These are phyloP conservation scores for Dipteronia sinensis DNA, from an alignment of 345 rosid species.

Conservation along the genomic window DNA sequence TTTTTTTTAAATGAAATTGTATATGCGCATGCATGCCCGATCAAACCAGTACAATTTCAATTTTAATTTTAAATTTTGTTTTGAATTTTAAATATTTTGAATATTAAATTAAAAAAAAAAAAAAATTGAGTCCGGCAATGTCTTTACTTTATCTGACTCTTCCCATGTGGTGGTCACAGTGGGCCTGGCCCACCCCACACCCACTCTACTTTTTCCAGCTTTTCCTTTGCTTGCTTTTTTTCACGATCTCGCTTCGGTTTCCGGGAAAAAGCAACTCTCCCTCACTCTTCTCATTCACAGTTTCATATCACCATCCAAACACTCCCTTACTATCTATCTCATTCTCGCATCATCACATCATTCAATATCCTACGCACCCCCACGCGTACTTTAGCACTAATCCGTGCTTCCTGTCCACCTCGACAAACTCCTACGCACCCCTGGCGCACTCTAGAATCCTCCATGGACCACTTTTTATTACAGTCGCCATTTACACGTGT, in stretches of 20 bases:
- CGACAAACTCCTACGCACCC: conserved; percentile 26
- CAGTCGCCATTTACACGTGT: conserved; percentile 51
- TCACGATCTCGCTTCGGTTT: conserved; percentile 43
- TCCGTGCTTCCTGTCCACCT: not conserved
- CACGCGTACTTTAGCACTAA: conserved; percentile 11
- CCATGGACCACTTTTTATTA: not conserved
- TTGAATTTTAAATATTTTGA: too few species aligned
- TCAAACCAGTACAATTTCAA: too few species aligned
- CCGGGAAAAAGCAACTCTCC: conserved; percentile 45
- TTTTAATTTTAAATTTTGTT: too few species aligned
- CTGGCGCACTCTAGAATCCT: conserved; percentile 35
- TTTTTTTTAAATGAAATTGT: too few species aligned
- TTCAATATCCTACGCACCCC: conserved; percentile 29
- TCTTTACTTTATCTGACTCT: conserved; percentile 62
- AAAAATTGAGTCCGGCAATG: conserved; percentile 30
- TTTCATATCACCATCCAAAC: conserved; percentile 24
- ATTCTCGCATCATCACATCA: conserved; percentile 24
- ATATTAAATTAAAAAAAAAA: not conserved
- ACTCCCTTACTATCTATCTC: conserved; percentile 7
- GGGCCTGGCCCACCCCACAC: conserved; percentile 51
- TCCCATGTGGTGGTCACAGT: conserved; percentile 71
- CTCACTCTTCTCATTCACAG: conserved; percentile 21
- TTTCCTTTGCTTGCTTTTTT: conserved; percentile 13
- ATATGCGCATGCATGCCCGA: too few species aligned
- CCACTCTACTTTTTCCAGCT: conserved; percentile 22